Evolutionary conservation across 768 basidiomycete species (phyloP), one percentile per base, ranked within the genome.

Genomic region (Pisolithus sp.): DNA sequence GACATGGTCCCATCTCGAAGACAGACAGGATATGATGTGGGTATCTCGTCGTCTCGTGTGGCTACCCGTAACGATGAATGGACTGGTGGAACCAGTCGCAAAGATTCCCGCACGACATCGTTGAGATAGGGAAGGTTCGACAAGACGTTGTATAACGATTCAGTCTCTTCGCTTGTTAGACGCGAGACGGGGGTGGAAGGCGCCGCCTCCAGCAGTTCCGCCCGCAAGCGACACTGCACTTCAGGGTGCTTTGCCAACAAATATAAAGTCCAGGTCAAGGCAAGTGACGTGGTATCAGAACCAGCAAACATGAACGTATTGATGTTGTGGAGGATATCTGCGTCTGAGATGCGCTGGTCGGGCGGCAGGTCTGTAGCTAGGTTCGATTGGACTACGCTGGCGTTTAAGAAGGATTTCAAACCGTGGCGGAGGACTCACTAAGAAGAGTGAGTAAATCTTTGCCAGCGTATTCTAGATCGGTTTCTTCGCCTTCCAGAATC

Each of bases 251-350:
- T 75, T 0, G 90, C 82, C 37, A 96, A 77, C 15, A 88, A 71
- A 52, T 83, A 72, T n/a, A 95, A 66, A 2, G 84, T 83, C 93
- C 93, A 96, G 0, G 89, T 89, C 41, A 95, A 69, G 5, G 85
- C 78, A 26, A 93, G 79, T 2, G 88, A 87, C 10, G 86, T 86
- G 0, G 91, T 90, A 60, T 94, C 91, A 12, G 92, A 89, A 4
- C 93, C 93, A 20, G 87, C 90, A 63, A 93, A 91, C 76, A 93
- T 82, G 65, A 94, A 88, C 0, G 91, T 93, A 59, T 88, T 90
- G 67, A 94, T 83, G 53, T 83, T 92, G 61, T 89, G 74, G 10
- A 93, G 74, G 47, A 94, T 84, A 60, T 95, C 93, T 28, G 86
- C 82, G 61, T 96, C 93, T 0, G 91, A 86, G 57, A 95, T 83